Evolutionary conservation across 805 yeast genomes (phyloP), one percentile per base, ranked within the genome.

Genomic region (Kockiozyma suomiensis): DNA sequence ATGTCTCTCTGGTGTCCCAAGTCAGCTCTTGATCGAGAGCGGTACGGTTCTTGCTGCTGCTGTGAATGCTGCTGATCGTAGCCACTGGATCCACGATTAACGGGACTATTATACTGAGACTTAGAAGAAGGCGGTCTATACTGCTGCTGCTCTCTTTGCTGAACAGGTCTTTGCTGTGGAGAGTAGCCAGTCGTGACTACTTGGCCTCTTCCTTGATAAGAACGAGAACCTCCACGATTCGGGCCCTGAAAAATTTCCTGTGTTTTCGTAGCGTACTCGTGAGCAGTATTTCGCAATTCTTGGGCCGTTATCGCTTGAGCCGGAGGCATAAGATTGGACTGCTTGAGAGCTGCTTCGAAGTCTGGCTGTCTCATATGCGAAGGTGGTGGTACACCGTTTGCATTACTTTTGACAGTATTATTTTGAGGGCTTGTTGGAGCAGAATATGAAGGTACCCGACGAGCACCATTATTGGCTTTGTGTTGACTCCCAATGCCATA

Each of bases 201-300:
- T 33, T 58, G 50, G 23, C 17, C 19, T 21, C 33, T 37, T 30
- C 33, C 48, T 6, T 41, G 55, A 28, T 21, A 48, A 21, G 35
- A 25, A 2, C 13, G 7, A 10, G 42, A 10, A 12, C 42, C 37
- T 19, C 25, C 30, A 12, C 30, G 30, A 23, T 50, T 41, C 13
- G 41, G 56, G 6, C 59, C 50, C n/a, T 50, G 64, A 50, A 67
- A 66, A 59, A 68, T 50, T 33, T 68, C 70, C 38, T 59, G 61
- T 21, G 73, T 69, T 43, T 68, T 69, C n/a, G 58, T 38, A 10
- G 68, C 51, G 46, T 70, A 72, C 49, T 62, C 66, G 54, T 41
- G 66, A 28, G 67, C 69, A 43, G 70, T 71, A 58, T 50, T 54
- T 4, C 64, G 79, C 82, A 69, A 79, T 73, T 28, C 82, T 74